Evolutionary conservation across 768 basidiomycete species (phyloP).

Genomic region (Pleurotus sapidus): DNA sequence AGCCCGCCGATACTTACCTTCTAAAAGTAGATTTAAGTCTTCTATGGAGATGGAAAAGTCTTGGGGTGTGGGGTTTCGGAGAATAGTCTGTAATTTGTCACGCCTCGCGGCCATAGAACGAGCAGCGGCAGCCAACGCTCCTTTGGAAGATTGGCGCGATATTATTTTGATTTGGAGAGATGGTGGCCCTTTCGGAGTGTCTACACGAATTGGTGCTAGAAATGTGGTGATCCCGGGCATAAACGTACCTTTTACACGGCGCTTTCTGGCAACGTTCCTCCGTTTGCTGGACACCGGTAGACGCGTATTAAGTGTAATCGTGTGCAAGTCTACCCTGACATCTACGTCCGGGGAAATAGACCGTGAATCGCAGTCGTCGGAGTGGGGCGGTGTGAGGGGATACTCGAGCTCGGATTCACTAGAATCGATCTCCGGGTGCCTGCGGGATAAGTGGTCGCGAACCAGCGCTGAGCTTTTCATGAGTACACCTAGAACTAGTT

Average conservation of each 20-base stretch:
- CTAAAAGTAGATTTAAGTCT: constrained; percentile 46
- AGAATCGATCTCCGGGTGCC: constrained; percentile 23
- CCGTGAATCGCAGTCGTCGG: constrained; percentile 67
- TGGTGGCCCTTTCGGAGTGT: constrained; percentile 3
- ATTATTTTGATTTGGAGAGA: constrained; percentile 51
- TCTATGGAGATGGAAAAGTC: constrained; percentile 39
- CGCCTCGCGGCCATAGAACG: constrained; percentile 37
- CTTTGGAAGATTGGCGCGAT: constrained; percentile 61
- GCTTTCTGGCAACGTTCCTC: constrained; percentile 3
- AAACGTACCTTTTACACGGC: constrained; percentile 9
- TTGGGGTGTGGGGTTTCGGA: constrained; percentile 14
- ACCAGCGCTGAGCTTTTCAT: constrained; percentile 37
- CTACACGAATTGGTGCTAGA: too few species aligned
- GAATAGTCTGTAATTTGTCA: constrained; percentile 17
- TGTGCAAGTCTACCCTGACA: constrained; percentile 12
- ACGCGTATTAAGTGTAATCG: constrained; percentile 18
- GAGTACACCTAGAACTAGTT: constrained; percentile 33
- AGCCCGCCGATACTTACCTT: constrained; percentile 39
- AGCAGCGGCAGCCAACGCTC: constrained; percentile 58
- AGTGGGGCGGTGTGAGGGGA: constrained; percentile 76
- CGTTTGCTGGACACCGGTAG: constrained; percentile 6
- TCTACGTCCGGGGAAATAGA: constrained; percentile 50
- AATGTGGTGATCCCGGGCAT: too few species aligned
- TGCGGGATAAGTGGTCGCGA: constrained; percentile 28
- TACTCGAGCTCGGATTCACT: constrained; percentile 61